Evolutionary conservation across 1,284 basidiomycete species (phyloP).

Genomic region (Ustilago xerochloae): DNA sequence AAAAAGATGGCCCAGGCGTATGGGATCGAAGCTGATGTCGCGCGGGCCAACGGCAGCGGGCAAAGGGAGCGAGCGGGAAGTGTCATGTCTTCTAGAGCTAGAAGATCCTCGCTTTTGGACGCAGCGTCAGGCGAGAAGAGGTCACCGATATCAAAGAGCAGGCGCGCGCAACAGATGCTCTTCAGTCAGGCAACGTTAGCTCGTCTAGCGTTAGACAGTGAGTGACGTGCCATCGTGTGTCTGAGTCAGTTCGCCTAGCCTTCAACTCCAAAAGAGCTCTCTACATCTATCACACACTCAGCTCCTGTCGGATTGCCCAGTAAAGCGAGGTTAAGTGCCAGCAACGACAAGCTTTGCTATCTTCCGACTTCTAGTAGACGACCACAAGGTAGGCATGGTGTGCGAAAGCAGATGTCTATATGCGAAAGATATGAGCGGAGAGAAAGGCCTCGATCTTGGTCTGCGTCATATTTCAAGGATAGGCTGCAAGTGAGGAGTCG

Average conservation of each 20-base stretch:
- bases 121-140: not conserved
- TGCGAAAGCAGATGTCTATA: too few species aligned
- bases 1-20: not conserved
- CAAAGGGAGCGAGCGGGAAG: not conserved
- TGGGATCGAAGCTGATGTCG: not conserved
- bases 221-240: slow-evolving; percentile 9
- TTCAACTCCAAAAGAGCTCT: too few species aligned
- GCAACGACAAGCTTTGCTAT: too few species aligned
- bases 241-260: not conserved
- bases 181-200: too few species aligned
- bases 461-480: not conserved
- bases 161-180: not conserved
- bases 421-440: not conserved
- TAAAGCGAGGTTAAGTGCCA: too few species aligned
- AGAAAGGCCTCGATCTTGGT: not conserved
- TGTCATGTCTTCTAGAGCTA: not conserved
- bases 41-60: too few species aligned
- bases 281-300: not conserved
- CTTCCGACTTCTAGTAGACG: not conserved
- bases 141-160: not conserved
- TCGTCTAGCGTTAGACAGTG: not conserved
- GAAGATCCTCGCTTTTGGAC: not conserved
- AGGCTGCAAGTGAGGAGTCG: not conserved
- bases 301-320: not conserved
- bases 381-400: too few species aligned